Evolutionary conservation across 129 eudicot genomes (phyloP).

Genomic region (Centrapalus pauciflorus): DNA sequence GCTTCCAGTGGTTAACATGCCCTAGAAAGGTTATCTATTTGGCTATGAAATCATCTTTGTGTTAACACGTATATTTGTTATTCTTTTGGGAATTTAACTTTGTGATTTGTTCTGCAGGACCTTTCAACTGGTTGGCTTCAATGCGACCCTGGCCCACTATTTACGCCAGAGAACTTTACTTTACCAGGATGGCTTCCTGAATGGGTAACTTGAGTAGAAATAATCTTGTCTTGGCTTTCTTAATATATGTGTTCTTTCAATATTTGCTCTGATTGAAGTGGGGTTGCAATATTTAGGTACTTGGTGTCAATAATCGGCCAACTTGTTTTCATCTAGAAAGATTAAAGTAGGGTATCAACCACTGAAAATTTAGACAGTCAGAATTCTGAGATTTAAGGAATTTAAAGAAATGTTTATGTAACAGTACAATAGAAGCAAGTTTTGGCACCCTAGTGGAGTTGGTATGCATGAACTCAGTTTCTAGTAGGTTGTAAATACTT

Average conservation of each 20-base stretch:
- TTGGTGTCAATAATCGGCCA: background rate
- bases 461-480: background rate
- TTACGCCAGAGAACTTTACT: slow-evolving; percentile 56
- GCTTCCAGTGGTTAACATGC: slow-evolving; percentile 85
- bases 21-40: slow-evolving; percentile 67
- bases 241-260: background rate
- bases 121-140: slow-evolving; percentile 96
- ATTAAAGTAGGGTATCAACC: background rate
- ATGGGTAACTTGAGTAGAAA: slow-evolving; percentile 49
- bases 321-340: background rate
- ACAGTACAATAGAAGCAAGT: background rate
- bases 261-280: background rate
- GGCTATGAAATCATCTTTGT: background rate
- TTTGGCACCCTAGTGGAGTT: background rate
- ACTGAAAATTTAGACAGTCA: background rate
- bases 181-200: slow-evolving; percentile 69
- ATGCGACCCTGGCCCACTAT: slow-evolving; percentile 86
- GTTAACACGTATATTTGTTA: background rate
- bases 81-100: slow-evolving; percentile 6
- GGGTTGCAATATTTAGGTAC: background rate
- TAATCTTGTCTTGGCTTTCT: background rate
- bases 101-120: slow-evolving; percentile 48
- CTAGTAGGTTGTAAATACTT: background rate
- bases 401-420: background rate
- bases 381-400: background rate